phyloP scores from a whole-genome alignment of 2,329 filamentous ascomycete species.

The Neopestalotiopsis sp. region DNA sequence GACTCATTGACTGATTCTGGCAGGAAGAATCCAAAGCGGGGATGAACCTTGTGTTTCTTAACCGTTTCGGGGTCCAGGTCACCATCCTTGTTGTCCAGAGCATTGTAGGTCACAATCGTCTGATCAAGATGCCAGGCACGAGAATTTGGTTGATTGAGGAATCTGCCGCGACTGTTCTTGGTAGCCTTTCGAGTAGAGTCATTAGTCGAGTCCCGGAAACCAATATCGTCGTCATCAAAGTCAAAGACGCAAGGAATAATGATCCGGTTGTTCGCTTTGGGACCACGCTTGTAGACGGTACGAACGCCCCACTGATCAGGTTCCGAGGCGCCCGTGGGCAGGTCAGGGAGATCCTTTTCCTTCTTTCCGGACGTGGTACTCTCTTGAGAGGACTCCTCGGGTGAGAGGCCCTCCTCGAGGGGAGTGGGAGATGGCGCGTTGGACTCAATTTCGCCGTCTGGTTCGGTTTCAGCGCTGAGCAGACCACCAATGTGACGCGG shows the following conservation, averaged over 20 bases:
- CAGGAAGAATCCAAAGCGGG: constrained; percentile 59
- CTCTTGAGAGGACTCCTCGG: constrained; percentile 29
- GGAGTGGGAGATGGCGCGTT: constrained; percentile 36
- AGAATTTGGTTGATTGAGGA: constrained; percentile 58
- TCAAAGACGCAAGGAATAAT: constrained; percentile 55
- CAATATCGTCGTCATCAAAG: constrained; percentile 61
- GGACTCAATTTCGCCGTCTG: constrained; percentile 39
- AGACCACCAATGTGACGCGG: constrained; percentile 48
- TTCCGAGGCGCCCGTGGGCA: constrained; percentile 48
- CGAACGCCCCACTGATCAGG: constrained; percentile 60
- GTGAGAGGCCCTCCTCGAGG: constrained; percentile 28
- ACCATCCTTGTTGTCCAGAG: constrained; percentile 50
- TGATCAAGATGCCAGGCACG: constrained; percentile 61
- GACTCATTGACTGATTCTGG: constrained; percentile 51
- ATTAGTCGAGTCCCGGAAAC: constrained; percentile 64
- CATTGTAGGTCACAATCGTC: constrained; percentile 59
- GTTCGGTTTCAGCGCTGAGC: constrained; percentile 40
- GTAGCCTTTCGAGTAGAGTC: constrained; percentile 60
- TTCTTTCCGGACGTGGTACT: constrained; percentile 27
- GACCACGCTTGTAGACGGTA: constrained; percentile 48
- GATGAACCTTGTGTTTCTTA: constrained; percentile 56
- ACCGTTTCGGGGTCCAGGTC: constrained; percentile 59
- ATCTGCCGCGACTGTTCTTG: constrained; percentile 58
- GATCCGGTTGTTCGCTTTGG: constrained; percentile 56
- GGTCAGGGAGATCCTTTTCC: constrained; percentile 35